Evolutionary conservation across 495 filamentous ascomycete genomes (phyloP), one percentile per base, ranked within the genome.

Genomic region (Tuber umbilicatum): DNA sequence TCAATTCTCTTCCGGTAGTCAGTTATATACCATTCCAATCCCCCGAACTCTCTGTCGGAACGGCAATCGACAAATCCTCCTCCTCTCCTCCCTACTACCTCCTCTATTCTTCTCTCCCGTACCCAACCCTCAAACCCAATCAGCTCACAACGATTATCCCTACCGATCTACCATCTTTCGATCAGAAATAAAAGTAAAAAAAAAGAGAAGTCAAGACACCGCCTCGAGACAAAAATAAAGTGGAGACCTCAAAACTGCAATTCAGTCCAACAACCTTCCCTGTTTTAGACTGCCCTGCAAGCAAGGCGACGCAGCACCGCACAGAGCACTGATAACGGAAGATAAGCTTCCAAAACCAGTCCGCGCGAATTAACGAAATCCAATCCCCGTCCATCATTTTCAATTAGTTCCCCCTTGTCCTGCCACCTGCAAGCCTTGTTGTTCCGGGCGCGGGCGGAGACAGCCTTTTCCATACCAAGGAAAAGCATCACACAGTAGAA

Each of bases 101-200:
- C 10, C 55, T 31, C 27, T 16, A 35, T 35, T 27, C 31, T 16
- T 64, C 55, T 31, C 70, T 38, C 70, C 23, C 70, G 2, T 68
- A 31, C 41, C 42, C 70, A 50, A 37, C 64, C 70, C 42, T 31
- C 67, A 70, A 23, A 27, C 38, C 69, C 38, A 47, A 72, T 50
- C 42, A 72, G 27, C 35, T 35, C 38, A 47, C 69, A 43, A n/a
- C 69, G 38, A 70, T 43, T 64, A 64, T 64, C 55, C 55, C 27
- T 64, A 70, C 69, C 42, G 42, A 40, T 43, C 69, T 40, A 70
- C 69, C 23, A 70, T 31, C 16, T 39, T 14, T 43, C 42, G 14
- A 50, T 47, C 41, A 72, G 21, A 72, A 72, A 31, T 50, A 31
- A 72, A 68, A 72, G 12, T 40, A 72, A 16, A 72, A 72, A 60